phyloP scores from a whole-genome alignment of 768 basidiomycete genomes.

The Mycena vitilis region DNA sequence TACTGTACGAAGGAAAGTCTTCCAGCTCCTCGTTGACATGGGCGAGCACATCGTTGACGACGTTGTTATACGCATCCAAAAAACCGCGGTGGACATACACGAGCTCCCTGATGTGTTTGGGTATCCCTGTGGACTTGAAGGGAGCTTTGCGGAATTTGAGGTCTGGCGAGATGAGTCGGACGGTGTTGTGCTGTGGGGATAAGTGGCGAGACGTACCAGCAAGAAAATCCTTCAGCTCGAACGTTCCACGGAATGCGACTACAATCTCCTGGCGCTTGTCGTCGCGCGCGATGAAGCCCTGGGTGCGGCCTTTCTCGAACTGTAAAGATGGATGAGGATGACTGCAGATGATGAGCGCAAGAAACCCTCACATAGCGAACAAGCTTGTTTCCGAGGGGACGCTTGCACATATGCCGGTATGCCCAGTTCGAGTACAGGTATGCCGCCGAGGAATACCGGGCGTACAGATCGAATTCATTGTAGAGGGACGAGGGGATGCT shows the following conservation, averaged over 20 bases:
- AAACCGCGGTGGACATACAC: slow-evolving; percentile 17
- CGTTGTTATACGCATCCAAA: slow-evolving; percentile 19
- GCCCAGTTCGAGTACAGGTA: slow-evolving; percentile 62
- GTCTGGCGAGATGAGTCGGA: not conserved
- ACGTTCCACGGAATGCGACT: slow-evolving; percentile 39
- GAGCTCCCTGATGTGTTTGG: not conserved
- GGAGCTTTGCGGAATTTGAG: not conserved
- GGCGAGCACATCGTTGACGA: slow-evolving; percentile 5
- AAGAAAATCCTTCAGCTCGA: slow-evolving; percentile 9
- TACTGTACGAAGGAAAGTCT: slow-evolving; percentile 19
- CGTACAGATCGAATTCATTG: slow-evolving; percentile 56
- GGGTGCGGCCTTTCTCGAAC: slow-evolving; percentile 26
- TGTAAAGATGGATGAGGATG: not conserved
- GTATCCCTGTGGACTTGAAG: slow-evolving; percentile 10
- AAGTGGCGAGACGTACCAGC: not conserved
- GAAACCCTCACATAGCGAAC: slow-evolving; percentile 47
- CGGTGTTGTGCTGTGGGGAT: too few relatives aligned
- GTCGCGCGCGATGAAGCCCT: slow-evolving; percentile 41
- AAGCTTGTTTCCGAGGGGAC: slow-evolving; percentile 61
- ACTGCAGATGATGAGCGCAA: not conserved
- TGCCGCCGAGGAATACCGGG: slow-evolving; percentile 63
- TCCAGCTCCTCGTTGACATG: not conserved
- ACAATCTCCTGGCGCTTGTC: slow-evolving; percentile 38
- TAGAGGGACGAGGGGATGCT: slow-evolving; percentile 53
- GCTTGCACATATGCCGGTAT: too few relatives aligned